Percentiles rank a stretch among this genome's conserved stretches.
Conservation (phyloP, 257 asterid species). For the Orobanche coerulescens region DNA sequence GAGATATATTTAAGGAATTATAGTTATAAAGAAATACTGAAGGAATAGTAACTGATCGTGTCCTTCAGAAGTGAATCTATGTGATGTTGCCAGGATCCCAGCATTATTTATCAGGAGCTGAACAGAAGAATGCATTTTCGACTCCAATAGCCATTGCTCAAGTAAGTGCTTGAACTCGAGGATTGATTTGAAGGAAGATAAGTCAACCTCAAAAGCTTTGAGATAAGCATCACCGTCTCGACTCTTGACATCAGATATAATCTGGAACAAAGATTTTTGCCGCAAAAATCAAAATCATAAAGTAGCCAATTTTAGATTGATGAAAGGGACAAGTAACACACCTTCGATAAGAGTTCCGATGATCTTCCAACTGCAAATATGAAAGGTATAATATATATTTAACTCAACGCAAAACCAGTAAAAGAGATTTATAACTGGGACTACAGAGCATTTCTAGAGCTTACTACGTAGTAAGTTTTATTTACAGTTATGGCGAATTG, state of each 20-base stretch:
- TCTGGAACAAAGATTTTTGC: conserved; percentile 34
- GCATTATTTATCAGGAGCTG: conserved; percentile 89
- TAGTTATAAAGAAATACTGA: neutral
- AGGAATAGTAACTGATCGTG: conserved; percentile 55
- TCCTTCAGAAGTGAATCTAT: conserved; percentile 59
- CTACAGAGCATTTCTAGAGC: neutral
- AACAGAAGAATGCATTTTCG: conserved; percentile 61
- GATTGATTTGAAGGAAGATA: conserved; percentile 67
- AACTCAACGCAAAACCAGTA: conserved; percentile 12
- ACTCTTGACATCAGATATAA: conserved; percentile 38
- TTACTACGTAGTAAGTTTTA: neutral
- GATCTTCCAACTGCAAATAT: conserved; percentile 78
- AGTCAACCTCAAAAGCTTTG: conserved; percentile 62
- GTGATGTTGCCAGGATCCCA: conserved; percentile 74
- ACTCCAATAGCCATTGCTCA: conserved; percentile 69
- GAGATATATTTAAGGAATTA: neutral
- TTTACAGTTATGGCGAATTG: neutral
- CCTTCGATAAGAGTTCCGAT: conserved; percentile 50
- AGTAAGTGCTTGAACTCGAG: conserved; percentile 58
- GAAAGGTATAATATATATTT: conserved; percentile 2
- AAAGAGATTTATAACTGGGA: neutral
- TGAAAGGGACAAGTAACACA: conserved; percentile 14
- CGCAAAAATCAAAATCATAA: conserved; percentile 10
- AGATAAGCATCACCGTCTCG: conserved; percentile 42
- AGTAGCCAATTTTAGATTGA: neutral